Evolutionary conservation across 768 basidiomycete genomes (phyloP).

Genomic region (Daedalea quercina): DNA sequence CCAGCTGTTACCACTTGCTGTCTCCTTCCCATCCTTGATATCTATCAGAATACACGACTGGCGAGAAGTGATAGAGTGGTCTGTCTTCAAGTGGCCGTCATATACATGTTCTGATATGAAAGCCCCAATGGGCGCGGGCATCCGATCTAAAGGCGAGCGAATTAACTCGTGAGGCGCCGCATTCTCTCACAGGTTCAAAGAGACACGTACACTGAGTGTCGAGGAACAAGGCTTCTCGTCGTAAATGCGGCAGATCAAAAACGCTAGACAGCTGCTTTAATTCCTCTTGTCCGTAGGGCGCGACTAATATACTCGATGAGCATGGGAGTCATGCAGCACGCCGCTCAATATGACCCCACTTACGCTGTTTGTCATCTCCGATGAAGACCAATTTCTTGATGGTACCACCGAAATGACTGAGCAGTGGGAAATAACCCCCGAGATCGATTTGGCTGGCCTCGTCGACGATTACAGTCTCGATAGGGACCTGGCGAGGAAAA

Average conservation of each 20-base stretch:
- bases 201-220: conserved; percentile 27
- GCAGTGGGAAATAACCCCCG: conserved; percentile 31
- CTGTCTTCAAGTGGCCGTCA: conserved; percentile 18
- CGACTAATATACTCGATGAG: conserved; percentile 23
- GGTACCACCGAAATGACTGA: conserved; percentile 9
- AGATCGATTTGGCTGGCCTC: conserved; percentile 43
- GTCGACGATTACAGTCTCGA: conserved; percentile 35
- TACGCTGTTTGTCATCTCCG: conserved; percentile 27
- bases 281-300: conserved; percentile 28
- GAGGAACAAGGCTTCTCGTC: conserved; percentile 19
- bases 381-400: conserved; percentile 23
- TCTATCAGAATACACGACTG: conserved; percentile 32
- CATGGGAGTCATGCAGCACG: too few relatives aligned
- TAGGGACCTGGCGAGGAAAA: conserved; percentile 24
- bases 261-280: conserved; percentile 23
- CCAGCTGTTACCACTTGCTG: conserved; percentile 30
- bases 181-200: too few relatives aligned
- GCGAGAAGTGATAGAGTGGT: conserved; percentile 8
- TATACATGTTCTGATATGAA: conserved; percentile 30
- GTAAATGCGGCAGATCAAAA: conserved; percentile 27
- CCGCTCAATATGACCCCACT: too few relatives aligned
- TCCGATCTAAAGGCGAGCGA: conserved; percentile 23
- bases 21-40: conserved; percentile 28
- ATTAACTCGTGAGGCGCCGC: background rate
- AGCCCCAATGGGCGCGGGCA: conserved; percentile 25